Percentiles rank a stretch among this genome's conserved stretches.
Conservation (phyloP, 352 stramenopile species). For the Phytophthora megakarya region DNA sequence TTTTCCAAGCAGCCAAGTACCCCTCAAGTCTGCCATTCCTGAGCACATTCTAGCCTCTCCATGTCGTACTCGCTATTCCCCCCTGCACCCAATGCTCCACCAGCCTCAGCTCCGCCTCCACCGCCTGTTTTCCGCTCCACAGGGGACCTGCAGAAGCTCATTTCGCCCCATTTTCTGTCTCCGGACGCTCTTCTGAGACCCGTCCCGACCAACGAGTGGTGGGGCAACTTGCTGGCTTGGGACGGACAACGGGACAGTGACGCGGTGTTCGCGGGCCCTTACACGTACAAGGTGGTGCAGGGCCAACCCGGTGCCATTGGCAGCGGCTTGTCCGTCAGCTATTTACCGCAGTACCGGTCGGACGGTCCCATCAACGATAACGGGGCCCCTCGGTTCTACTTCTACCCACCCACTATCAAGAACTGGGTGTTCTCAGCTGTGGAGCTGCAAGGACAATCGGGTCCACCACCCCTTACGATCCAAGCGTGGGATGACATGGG, state of each 20-base stretch:
- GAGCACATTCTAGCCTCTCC: neutral
- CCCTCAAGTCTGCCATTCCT: slow-evolving; percentile 6
- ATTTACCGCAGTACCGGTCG: slow-evolving; percentile 74
- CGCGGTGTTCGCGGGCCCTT: slow-evolving; percentile 72
- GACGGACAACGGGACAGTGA: slow-evolving; percentile 64
- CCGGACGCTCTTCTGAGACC: slow-evolving; percentile 31
- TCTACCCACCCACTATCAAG: slow-evolving; percentile 74
- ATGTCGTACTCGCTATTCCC: slow-evolving; percentile 35
- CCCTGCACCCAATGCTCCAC: slow-evolving; percentile 2
- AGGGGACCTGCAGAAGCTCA: slow-evolving; percentile 54
- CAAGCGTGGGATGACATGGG: slow-evolving; percentile 80
- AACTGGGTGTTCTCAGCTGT: slow-evolving; percentile 73
- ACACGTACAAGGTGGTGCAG: slow-evolving; percentile 64
- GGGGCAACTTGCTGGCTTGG: slow-evolving; percentile 81
- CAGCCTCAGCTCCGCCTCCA: slow-evolving; percentile 25
- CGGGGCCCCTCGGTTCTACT: slow-evolving; percentile 85
- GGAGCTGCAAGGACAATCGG: slow-evolving; percentile 38
- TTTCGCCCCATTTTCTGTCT: slow-evolving; percentile 52
- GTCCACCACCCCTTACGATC: slow-evolving; percentile 43
- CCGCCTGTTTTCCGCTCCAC: slow-evolving; percentile 51
- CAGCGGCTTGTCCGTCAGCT: slow-evolving; percentile 63
- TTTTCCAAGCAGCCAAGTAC: slow-evolving; percentile 23
- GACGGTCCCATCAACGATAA: slow-evolving; percentile 80
- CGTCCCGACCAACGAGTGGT: slow-evolving; percentile 85
- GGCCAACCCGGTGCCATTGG: slow-evolving; percentile 39